Conservation (phyloP, 2,329 filamentous ascomycete species). For the Zymoseptoria tritici region DNA sequence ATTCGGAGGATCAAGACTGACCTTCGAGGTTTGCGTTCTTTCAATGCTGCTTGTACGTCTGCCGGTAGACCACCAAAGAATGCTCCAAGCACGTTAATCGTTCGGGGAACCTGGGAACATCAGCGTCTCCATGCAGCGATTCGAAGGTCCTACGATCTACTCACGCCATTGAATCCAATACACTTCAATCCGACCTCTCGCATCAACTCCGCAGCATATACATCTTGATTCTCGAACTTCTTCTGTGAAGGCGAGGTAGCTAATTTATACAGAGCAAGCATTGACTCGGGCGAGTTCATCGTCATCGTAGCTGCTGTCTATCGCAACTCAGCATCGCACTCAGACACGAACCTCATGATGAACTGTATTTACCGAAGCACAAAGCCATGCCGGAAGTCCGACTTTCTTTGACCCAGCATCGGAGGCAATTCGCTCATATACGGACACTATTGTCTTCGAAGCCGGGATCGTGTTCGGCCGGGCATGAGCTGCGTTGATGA, state of each 20-base stretch:
- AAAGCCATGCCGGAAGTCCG: slow-evolving; percentile 58
- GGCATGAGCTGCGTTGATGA: slow-evolving; percentile 64
- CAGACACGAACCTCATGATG: neutral
- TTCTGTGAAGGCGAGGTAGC: slow-evolving; percentile 26
- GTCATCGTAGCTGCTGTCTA: slow-evolving; percentile 77
- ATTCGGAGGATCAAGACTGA: slow-evolving; percentile 1
- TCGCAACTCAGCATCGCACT: neutral
- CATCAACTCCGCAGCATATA: slow-evolving; percentile 60
- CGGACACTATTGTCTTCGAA: slow-evolving; percentile 53
- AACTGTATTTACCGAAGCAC: slow-evolving; percentile 48
- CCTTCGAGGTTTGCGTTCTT: slow-evolving; percentile 20
- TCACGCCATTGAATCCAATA: slow-evolving; percentile 66
- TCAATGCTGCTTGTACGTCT: slow-evolving; percentile 46
- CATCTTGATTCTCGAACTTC: slow-evolving; percentile 27
- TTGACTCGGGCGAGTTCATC: slow-evolving; percentile 74
- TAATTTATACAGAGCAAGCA: slow-evolving; percentile 53
- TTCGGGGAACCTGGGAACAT: slow-evolving; percentile 57
- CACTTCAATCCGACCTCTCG: slow-evolving; percentile 69
- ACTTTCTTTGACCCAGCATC: slow-evolving; percentile 57
- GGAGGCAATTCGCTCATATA: slow-evolving; percentile 57
- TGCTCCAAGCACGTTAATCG: slow-evolving; percentile 72
- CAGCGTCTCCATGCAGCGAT: neutral
- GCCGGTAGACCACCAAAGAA: slow-evolving; percentile 58
- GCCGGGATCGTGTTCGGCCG: slow-evolving; percentile 59
- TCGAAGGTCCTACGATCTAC: slow-evolving; percentile 16